phyloP scores from a whole-genome alignment of 2,329 filamentous ascomycete genomes.

The Xylariaceae sp. region DNA sequence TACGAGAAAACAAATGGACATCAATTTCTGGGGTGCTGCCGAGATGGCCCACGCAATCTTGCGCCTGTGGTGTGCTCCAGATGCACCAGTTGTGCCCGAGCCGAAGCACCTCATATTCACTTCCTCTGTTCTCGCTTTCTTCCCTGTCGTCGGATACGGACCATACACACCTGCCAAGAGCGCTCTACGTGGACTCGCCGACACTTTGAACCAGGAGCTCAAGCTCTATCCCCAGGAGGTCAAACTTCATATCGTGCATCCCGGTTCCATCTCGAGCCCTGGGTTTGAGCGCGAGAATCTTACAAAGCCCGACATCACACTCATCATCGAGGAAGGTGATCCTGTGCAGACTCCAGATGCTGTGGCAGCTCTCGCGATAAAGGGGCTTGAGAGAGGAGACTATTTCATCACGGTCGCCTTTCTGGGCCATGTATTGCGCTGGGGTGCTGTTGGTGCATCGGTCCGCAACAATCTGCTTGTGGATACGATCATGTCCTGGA shows the following conservation, averaged over 20 bases:
- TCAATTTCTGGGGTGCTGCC: slow-evolving; percentile 84
- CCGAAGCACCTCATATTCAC: slow-evolving; percentile 86
- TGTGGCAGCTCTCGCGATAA: slow-evolving; percentile 69
- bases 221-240: slow-evolving; percentile 82
- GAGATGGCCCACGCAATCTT: slow-evolving; percentile 83
- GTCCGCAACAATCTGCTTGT: slow-evolving; percentile 58
- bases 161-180: slow-evolving; percentile 84
- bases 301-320: slow-evolving; percentile 77
- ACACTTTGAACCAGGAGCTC: slow-evolving; percentile 80
- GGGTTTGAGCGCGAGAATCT: slow-evolving; percentile 74
- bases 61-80: slow-evolving; percentile 65
- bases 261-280: slow-evolving; percentile 76
- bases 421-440: slow-evolving; percentile 70
- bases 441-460: slow-evolving; percentile 52
- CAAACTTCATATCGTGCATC: slow-evolving; percentile 77
- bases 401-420: slow-evolving; percentile 76
- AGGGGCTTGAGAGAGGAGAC: slow-evolving; percentile 74
- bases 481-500: slow-evolving; percentile 56
- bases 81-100: slow-evolving; percentile 42
- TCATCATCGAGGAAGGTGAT: slow-evolving; percentile 78
- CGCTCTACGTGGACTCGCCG: slow-evolving; percentile 78
- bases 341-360: slow-evolving; percentile 73
- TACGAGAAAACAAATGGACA: slow-evolving; percentile 78
- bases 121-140: slow-evolving; percentile 71
- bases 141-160: slow-evolving; percentile 75